Evolutionary conservation across 495 filamentous ascomycete species (phyloP).

Genomic region (Neurospora discreta): DNA sequence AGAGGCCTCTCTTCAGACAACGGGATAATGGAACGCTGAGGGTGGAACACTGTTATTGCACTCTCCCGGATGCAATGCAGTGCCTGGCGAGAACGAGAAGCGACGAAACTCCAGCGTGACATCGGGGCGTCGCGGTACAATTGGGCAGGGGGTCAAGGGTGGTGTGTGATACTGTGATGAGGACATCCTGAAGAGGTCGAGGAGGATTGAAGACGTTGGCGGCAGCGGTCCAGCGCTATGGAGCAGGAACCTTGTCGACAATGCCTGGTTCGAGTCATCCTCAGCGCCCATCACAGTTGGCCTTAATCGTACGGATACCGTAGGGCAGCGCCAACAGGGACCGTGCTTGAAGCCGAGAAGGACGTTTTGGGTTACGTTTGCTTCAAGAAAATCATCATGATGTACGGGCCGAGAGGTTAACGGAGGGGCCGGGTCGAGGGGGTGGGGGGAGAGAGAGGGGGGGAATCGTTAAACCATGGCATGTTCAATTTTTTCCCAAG

Average conservation of each 20-base stretch:
- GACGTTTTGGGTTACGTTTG: not conserved
- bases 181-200: not conserved
- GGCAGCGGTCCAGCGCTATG: not conserved
- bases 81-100: not conserved
- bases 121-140: not conserved
- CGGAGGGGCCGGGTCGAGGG: not conserved
- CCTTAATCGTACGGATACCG: not conserved
- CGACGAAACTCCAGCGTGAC: not conserved
- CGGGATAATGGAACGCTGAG: not conserved
- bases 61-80: not conserved
- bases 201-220: not conserved
- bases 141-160: not conserved
- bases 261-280: not conserved
- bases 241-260: not conserved
- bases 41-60: not conserved
- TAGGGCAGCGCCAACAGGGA: not conserved
- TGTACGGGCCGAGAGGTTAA: not conserved
- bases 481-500: not conserved
- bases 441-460: too few relatives aligned
- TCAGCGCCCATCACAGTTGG: not conserved
- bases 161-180: not conserved
- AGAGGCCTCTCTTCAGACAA: not conserved
- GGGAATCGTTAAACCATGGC: not conserved
- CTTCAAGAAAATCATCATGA: not conserved
- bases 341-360: not conserved